Percentiles rank a stretch among this genome's conserved stretches.
phyloP scores from a whole-genome alignment of 2,329 filamentous ascomycete genomes.

The Orbilia blumenaviensis region DNA sequence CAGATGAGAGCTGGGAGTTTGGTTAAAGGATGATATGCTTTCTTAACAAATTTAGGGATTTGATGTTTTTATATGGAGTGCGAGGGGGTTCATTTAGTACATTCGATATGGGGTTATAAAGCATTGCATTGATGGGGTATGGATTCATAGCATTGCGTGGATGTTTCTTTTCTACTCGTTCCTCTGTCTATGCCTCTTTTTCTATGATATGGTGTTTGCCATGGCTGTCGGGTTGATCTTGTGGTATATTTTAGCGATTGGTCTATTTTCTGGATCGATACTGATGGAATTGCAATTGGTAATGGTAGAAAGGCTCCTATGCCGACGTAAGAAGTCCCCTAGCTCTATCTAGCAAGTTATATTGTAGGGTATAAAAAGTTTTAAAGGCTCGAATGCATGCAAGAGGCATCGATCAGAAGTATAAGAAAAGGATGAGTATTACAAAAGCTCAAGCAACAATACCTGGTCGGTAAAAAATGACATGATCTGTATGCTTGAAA shows the following conservation, averaged over 20 bases:
- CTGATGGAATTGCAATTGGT: too few relatives aligned
- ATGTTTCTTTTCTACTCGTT: too few relatives aligned
- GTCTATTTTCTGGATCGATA: too few relatives aligned
- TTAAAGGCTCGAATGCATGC: too few relatives aligned
- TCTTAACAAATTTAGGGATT: background rate
- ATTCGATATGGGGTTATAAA: background rate
- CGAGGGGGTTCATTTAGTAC: background rate
- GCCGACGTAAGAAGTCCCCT: too few relatives aligned
- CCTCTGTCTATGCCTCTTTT: background rate
- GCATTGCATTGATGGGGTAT: background rate
- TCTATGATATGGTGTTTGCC: background rate
- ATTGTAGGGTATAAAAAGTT: too few relatives aligned
- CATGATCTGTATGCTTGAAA: background rate
- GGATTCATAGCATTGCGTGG: background rate
- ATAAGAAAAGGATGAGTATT: too few relatives aligned
- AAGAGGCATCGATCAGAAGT: too few relatives aligned
- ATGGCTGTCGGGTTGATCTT: background rate
- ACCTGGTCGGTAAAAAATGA: too few relatives aligned
- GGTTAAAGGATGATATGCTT: constrained; percentile 20
- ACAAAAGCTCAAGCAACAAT: too few relatives aligned
- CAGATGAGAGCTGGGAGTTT: constrained; percentile 49
- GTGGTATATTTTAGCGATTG: background rate
- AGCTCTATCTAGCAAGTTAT: too few relatives aligned
- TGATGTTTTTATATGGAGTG: background rate
- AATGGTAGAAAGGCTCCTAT: too few relatives aligned